Evolutionary conservation across 1,284 basidiomycete genomes (phyloP), one percentile per base, ranked within the genome.

Genomic region (Ustilago tritici): DNA sequence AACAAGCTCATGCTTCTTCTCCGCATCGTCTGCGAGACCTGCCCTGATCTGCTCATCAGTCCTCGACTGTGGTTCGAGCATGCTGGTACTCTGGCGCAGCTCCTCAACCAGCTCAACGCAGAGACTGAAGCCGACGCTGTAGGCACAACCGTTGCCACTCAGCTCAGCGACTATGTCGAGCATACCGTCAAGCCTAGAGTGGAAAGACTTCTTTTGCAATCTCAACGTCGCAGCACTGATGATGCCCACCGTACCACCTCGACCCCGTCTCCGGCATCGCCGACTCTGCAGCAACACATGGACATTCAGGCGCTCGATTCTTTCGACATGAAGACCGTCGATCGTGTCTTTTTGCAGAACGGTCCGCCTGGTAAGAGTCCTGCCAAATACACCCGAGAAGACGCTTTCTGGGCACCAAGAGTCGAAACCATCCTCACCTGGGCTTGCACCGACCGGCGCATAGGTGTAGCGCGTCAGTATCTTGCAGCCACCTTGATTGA

Each of bases 371-470:
- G 49, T 14, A 34, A 43, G 49, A 43, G 52, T 19, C 63, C 57
- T 0, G 28, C 55, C n/a, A 76, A 59, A 35, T 49, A 50, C 31
- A 50, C 57, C 11, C 69, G 68, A 12, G 65, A 68, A 50, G 74
- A 76, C 40, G 57, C 53, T 4, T 11, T 61, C 23, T 76, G 74
- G 74, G 54, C 65, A n/a, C 35, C 65, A 0, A 50, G 70, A 28
- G 58, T 78, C 23, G 91, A 93, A 78, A 90, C 92, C 62, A 89
- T 95, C 3, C 89, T 96, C 32, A 93, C 92, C 0, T 96, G 94
- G 95, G 91, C 92, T 71, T 92, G 95, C 62, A 93, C 93, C 0
- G 90, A 92, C 8, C 88, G 93, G 35, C 93, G 92, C 50, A 56
- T 43, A 0, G 65, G 71, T 12, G 61, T 69, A 3, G 94, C 95